These are phyloP conservation scores for Solanum chacoense DNA, from an alignment of 305 asterid genomes.

Conservation along the genomic window DNA sequence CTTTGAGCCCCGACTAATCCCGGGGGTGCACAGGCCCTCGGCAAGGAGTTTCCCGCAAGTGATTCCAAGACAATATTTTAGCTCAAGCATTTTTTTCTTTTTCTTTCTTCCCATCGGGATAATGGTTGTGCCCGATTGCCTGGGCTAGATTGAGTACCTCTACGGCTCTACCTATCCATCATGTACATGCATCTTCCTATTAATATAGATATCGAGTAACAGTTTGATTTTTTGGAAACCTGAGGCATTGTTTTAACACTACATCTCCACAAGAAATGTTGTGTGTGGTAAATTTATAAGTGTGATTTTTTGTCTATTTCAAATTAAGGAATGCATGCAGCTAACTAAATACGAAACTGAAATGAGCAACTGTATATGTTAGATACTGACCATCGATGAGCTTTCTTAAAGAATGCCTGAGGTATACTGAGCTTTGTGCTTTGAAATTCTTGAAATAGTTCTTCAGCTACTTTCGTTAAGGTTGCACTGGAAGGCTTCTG, in stretches of 20 bases:
- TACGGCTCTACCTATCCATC: not conserved
- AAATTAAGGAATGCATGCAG: not conserved
- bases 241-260: not conserved
- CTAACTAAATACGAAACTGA: not conserved
- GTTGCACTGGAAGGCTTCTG: conserved; percentile 55
- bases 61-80: not conserved
- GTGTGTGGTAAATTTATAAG: not conserved
- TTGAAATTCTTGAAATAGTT: conserved; percentile 58
- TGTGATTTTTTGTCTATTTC: not conserved
- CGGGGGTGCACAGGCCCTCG: too few relatives aligned
- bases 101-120: not conserved
- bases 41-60: too few relatives aligned
- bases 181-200: not conserved
- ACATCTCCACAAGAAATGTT: not conserved
- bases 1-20: too few relatives aligned
- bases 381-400: conserved; percentile 73
- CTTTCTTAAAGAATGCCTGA: conserved; percentile 61
- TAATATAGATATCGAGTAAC: not conserved
- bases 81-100: not conserved
- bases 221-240: not conserved
- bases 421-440: conserved; percentile 46
- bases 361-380: not conserved
- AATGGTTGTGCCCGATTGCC: not conserved
- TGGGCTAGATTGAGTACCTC: not conserved
- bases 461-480: conserved; percentile 63